Conservation (phyloP, 352 stramenopile species). For the Phytophthora lateralis region DNA sequence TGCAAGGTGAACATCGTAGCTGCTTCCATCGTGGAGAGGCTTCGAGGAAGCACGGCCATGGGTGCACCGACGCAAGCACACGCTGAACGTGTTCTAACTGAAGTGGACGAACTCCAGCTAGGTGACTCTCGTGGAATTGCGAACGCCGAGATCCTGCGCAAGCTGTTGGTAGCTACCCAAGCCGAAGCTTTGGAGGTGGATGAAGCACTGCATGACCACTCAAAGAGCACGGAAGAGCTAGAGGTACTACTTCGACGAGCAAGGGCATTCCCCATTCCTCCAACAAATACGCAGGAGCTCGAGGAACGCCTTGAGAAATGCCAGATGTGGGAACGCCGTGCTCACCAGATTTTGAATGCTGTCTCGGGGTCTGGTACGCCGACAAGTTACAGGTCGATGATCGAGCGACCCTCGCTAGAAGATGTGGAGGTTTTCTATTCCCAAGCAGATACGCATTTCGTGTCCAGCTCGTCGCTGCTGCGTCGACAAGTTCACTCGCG, state of each 20-base stretch:
- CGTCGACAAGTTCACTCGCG: constrained; percentile 64
- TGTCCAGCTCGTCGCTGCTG: constrained; percentile 66
- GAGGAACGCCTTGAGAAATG: constrained; percentile 59
- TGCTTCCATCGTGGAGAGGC: constrained; percentile 22
- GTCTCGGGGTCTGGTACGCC: constrained; percentile 9
- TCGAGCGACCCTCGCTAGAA: constrained; percentile 43
- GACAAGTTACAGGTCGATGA: constrained; percentile 18
- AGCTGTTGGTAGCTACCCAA: constrained; percentile 40
- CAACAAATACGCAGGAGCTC: constrained; percentile 46
- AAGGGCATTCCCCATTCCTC: constrained; percentile 42
- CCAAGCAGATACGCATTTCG: constrained; percentile 60
- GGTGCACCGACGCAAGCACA: constrained; percentile 30
- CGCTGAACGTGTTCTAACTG: constrained; percentile 37
- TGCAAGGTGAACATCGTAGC: constrained; percentile 36
- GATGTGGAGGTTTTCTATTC: constrained; percentile 58
- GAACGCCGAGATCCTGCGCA: constrained; percentile 49
- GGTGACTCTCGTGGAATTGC: constrained; percentile 18
- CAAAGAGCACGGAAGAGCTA: constrained; percentile 57
- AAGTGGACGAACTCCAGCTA: constrained; percentile 35
- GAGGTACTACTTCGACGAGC: constrained; percentile 47
- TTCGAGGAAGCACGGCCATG: constrained; percentile 15
- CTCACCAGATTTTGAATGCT: constrained; percentile 46
- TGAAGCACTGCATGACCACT: constrained; percentile 37
- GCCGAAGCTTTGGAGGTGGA: constrained; percentile 32
- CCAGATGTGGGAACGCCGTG: constrained; percentile 55